Percentiles rank a stretch among this genome's conserved stretches.
Conservation (phyloP, 331 rosid species). For the Phaseolus coccineus region DNA sequence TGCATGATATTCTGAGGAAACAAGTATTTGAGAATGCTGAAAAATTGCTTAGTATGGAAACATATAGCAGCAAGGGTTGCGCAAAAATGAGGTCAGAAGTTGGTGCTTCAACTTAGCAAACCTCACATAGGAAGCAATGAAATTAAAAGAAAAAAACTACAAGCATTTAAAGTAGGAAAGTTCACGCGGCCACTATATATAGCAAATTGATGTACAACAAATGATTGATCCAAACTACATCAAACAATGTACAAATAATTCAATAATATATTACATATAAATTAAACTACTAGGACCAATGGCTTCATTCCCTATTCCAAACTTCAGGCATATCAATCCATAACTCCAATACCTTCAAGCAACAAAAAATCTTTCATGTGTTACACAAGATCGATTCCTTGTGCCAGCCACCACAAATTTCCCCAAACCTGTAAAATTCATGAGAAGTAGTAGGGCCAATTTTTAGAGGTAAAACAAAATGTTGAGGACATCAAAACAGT, state of each 20-base stretch:
- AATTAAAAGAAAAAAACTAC: neutral
- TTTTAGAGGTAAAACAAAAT: constrained; percentile 33
- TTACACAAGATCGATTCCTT: constrained; percentile 28
- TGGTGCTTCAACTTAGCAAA: constrained; percentile 19
- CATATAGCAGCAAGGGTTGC: constrained; percentile 4
- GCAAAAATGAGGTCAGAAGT: neutral
- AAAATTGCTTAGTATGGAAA: constrained; percentile 12
- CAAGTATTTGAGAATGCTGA: constrained; percentile 51
- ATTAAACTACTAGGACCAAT: constrained; percentile 57
- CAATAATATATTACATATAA: constrained; percentile 50
- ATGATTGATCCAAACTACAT: constrained; percentile 51
- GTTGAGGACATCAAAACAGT: constrained; percentile 31
- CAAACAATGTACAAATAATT: constrained; percentile 48
- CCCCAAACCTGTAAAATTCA: constrained; percentile 51
- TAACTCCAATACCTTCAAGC: constrained; percentile 50
- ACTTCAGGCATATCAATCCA: constrained; percentile 42
- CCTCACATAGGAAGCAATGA: constrained; percentile 26
- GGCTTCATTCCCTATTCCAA: constrained; percentile 64
- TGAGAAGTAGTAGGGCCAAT: constrained; percentile 1
- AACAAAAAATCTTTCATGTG: constrained; percentile 32
- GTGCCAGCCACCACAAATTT: constrained; percentile 39
- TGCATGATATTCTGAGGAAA: constrained; percentile 57
- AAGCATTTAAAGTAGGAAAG: constrained; percentile 27
- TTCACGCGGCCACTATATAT: constrained; percentile 42
- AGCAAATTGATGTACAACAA: constrained; percentile 56